Percentiles rank a stretch among this genome's conserved stretches.
Evolutionary conservation across 2,329 filamentous ascomycete genomes (phyloP).

Genomic region (Talaromyces marneffei): DNA sequence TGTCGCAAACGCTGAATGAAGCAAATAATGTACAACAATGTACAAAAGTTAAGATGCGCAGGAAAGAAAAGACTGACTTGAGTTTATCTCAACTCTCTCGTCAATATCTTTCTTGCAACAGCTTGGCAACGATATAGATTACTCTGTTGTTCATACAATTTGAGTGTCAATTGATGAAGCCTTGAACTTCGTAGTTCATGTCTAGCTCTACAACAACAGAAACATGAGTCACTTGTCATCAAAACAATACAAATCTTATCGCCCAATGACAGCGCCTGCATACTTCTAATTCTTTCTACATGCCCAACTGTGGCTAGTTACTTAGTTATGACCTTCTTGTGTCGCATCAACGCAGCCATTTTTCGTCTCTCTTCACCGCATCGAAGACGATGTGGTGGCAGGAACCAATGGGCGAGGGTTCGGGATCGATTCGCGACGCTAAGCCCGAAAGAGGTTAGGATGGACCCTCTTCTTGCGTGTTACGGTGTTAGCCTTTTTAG

Average conservation of each 20-base stretch:
- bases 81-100: neutral
- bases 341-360: slow-evolving; percentile 10
- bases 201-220: neutral
- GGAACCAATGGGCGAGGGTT: neutral
- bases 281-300: neutral
- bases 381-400: slow-evolving; percentile 20
- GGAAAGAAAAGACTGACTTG: neutral
- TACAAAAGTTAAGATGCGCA: neutral
- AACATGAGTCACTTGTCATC: neutral
- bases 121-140: neutral
- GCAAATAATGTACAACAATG: neutral
- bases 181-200: neutral
- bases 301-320: neutral
- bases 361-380: slow-evolving; percentile 24
- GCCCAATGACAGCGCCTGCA: neutral
- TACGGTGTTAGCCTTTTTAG: neutral
- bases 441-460: neutral
- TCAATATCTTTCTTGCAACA: neutral
- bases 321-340: neutral
- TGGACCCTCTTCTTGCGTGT: neutral
- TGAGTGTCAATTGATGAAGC: neutral
- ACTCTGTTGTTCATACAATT: neutral
- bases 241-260: neutral
- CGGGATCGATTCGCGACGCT: neutral
- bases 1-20: neutral